Evolutionary conservation across 331 rosid genomes (phyloP), one percentile per base, ranked within the genome.

Genomic region (Acacia pycnantha): DNA sequence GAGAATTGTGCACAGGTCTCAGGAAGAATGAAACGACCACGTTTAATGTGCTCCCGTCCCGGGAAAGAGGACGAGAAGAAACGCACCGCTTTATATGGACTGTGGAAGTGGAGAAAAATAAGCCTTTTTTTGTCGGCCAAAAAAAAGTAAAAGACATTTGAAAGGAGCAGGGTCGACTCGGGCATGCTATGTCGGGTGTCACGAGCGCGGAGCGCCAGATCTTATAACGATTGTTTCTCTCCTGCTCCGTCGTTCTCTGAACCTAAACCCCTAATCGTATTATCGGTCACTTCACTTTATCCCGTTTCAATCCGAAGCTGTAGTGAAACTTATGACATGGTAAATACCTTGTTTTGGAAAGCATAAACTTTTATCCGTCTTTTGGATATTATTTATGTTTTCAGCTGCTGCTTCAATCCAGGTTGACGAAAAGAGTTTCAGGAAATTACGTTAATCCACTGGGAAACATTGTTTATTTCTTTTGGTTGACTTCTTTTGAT

Each of bases 231-330:
- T 72, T 86, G 48, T 19, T 35, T 6, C n/a, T 27, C 67, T 43
- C 59, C 5, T 48, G 62, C 37, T 27, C 74, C 4, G 70, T 56
- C 73, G 41, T 19, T n/a, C 48, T 59, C 68, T 81, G 5, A 76
- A 65, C 82, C 64, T 72, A 80, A 86, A 77, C 87, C 81, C 67
- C 83, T 67, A 80, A 78, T 8, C 77, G 51, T n/a, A 70, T 72
- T 71, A 53, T 82, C 27, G 18, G 29, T 27, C 56, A 37, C 84
- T 3, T 59, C 70, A 59, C 64, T 74, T 46, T 71, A 58, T 11
- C 43, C 67, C 40, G n/a, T 48, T 16, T 74, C 81, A 77, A 83
- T 58, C 62, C 80, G 22, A 65, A 70, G 29, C 77, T 54, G 54
- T 41, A 6, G 3, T 76, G 41, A 22, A 19, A 27, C 80, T 79